Evolutionary conservation across 2,329 filamentous ascomycete genomes (phyloP).

Genomic region (Phyllosticta citriasiana): DNA sequence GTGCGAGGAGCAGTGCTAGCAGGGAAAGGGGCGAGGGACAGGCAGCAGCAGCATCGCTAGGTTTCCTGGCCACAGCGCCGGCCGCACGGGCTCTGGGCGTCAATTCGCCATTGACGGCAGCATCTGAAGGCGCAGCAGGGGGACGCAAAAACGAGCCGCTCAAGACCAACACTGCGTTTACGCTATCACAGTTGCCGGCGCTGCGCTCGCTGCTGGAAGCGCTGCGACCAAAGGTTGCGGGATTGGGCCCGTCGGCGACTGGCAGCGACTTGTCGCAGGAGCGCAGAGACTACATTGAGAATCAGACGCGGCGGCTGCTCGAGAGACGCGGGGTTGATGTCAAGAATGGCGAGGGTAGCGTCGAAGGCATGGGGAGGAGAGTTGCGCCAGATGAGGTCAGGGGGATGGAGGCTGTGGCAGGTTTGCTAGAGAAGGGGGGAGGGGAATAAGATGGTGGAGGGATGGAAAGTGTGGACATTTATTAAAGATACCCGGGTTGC

Average conservation of each 20-base stretch:
- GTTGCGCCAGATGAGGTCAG: constrained; percentile 25
- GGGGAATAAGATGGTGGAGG: constrained; percentile 6
- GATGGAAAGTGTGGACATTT: neutral
- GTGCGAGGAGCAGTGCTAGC: constrained; percentile 28
- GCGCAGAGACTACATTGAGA: constrained; percentile 65
- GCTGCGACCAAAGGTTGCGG: constrained; percentile 54
- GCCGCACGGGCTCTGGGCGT: constrained; percentile 39
- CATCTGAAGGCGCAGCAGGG: constrained; percentile 31
- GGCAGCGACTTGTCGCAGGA: constrained; percentile 47
- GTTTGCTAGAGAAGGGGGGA: neutral
- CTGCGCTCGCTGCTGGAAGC: constrained; percentile 60
- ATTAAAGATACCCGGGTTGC: neutral
- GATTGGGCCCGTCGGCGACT: constrained; percentile 25
- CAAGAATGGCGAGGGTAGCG: constrained; percentile 19
- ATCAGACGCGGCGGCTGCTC: constrained; percentile 50
- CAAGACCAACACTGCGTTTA: constrained; percentile 65
- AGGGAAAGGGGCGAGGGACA: neutral
- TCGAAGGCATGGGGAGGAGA: constrained; percentile 17
- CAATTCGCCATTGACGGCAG: constrained; percentile 17
- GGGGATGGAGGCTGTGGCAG: constrained; percentile 25
- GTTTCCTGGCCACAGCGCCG: constrained; percentile 45
- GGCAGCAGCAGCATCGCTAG: constrained; percentile 30
- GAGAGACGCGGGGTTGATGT: constrained; percentile 60
- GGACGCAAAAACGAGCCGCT: constrained; percentile 27
- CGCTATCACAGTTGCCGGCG: constrained; percentile 72